Conservation (phyloP, 192 early-diverging fungal genomes). For the Gamsiella multidivaricata region DNA sequence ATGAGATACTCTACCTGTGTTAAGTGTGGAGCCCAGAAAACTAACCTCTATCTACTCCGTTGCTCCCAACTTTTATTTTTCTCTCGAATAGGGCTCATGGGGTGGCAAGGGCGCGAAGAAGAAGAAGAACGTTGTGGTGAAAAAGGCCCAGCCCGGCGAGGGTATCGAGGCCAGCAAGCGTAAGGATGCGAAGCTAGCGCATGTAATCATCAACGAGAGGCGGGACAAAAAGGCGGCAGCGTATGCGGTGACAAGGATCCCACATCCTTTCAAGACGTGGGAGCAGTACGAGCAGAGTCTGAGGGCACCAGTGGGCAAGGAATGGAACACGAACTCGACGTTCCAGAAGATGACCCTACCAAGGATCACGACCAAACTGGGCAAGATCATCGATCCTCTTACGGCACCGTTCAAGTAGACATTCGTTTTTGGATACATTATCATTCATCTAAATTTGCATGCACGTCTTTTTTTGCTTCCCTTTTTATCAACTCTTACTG, state of each 20-base stretch:
- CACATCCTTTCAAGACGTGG: constrained; percentile 83
- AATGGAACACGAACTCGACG: constrained; percentile 90
- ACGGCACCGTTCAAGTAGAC: constrained; percentile 68
- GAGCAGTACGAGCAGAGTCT: constrained; percentile 93
- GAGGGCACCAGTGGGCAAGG: constrained; percentile 89
- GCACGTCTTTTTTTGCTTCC: background rate
- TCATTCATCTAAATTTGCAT: background rate
- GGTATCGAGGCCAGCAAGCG: constrained; percentile 73
- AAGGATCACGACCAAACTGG: constrained; percentile 83
- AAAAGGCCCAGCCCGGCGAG: constrained; percentile 65
- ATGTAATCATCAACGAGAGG: constrained; percentile 97
- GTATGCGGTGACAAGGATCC: constrained; percentile 78
- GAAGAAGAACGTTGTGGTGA: constrained; percentile 58
- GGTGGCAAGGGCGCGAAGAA: constrained; percentile 69
- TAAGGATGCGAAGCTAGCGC: constrained; percentile 75
- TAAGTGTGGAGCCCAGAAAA: no score
- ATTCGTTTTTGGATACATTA: background rate
- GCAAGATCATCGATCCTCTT: constrained; percentile 89
- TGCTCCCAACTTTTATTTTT: background rate
- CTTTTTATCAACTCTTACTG: no score
- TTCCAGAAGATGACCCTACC: constrained; percentile 84
- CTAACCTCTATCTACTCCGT: no score
- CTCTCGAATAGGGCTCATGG: constrained; percentile 76
- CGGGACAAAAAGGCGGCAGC: constrained; percentile 81
- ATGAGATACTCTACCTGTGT: background rate